phyloP scores from a whole-genome alignment of 768 basidiomycete species.

The Tylopilus plumbeoviolaceoides region DNA sequence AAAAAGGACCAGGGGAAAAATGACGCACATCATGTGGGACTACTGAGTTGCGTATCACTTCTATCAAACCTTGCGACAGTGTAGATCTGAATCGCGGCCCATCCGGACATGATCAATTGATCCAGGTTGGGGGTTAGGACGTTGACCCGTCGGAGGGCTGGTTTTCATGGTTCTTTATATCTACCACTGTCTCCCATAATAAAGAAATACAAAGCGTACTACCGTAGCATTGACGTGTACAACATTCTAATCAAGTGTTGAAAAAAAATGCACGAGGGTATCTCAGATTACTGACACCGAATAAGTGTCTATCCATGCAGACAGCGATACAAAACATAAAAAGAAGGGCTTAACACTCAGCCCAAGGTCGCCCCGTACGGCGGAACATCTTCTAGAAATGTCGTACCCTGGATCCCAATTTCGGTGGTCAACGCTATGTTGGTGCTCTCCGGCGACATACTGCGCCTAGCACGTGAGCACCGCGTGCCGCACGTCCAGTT shows the following conservation, averaged over 20 bases:
- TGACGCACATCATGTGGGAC: no score
- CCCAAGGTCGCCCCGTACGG: background rate
- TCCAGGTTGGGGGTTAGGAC: no score
- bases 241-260: background rate
- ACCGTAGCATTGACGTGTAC: background rate
- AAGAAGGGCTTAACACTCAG: background rate
- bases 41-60: no score
- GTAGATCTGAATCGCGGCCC: no score
- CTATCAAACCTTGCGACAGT: no score
- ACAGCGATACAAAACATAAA: background rate
- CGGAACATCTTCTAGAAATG: background rate
- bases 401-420: background rate
- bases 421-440: constrained; percentile 6
- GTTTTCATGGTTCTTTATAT: no score
- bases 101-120: no score
- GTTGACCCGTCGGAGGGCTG: no score
- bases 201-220: background rate
- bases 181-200: background rate
- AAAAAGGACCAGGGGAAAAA: no score
- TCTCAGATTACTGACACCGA: background rate
- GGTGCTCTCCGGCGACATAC: background rate
- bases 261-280: background rate
- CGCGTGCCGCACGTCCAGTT: background rate
- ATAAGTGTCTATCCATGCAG: background rate
- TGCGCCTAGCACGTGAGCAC: constrained; percentile 2